Base-by-base conservation (phyloP, 345 rosid genomes). In the Noccaea bulbosa region DNA sequence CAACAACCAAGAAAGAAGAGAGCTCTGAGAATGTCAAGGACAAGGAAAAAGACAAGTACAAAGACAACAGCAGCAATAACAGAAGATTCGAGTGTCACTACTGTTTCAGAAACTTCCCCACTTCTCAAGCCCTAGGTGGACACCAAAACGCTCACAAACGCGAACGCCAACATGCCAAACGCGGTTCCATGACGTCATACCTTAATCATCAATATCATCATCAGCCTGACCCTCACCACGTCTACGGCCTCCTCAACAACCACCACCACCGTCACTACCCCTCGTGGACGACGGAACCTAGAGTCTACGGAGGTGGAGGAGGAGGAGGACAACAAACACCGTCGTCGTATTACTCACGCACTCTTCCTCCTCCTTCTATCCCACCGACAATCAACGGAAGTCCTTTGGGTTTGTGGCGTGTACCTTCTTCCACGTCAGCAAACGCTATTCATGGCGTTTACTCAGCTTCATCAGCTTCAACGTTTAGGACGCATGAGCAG, bases 101-200 rank as follows among this genome's bases (percentile, higher is more conserved):
- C 55, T 93, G 99, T 53, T 89, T 86, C 76, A 76, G 97, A 72
- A 91, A 93, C 84, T 93, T 93, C 88, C 97, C 96, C 1, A 93
- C 99, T 32, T 93, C 99, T 10, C 99, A 93, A 81, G 99, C 99
- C 75, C 80, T 93, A 34, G 99, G 99, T 33, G 99, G 99, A 44
- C 99, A 93, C 77, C 99, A 93, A 75, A 93, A 93, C 89, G 99
- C 99, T 4, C 99, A 93, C 85, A 93, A 93, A 74, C 82, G 99
- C 52, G 99, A 93, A 72, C 89, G 99, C 32, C 98, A 93, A 65
- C 85, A 93, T 69, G 98, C 96, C 2, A 93, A 93, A 67, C 87
- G 94, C 47, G 96, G 86, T 14, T 85, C 96, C 4, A 80, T 89
- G 53, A 80, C 92, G 0, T 80, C 92, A 8, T 85, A 88, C 87